Base-by-base conservation (phyloP, 2,329 filamentous ascomycete genomes). In the Calonectria naviculata region DNA sequence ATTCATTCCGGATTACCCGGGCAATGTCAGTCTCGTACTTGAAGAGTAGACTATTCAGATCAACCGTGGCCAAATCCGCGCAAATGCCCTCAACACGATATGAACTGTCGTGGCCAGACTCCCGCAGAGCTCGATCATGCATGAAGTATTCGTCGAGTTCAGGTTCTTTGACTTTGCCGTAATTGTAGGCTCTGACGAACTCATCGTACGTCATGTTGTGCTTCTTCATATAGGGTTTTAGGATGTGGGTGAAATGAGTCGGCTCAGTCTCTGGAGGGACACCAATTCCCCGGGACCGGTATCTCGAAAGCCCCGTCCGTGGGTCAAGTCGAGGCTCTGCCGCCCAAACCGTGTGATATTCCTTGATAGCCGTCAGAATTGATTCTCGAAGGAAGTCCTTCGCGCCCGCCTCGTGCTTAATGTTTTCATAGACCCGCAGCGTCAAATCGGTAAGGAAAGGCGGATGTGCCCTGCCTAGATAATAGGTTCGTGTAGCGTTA, bases 371-470 rank as follows among this genome's bases (percentile, higher is more conserved):
- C 7, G 97, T 95, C 44, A 98, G 88, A 34, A 95, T 94, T 8
- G 95, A 91, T 19, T 89, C 89, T 36, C 91, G 90, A 73, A 99
- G 87, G 82, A 98, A 98, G 0, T 98, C 94, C 62, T 91, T 84
- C 1, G 95, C 91, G 60, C 91, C 94, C 0, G 93, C 91, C 81
- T 97, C 93, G 76, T 95, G 92, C 85, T 95, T 95, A 83, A 98
- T 98, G 80, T 93, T 93, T 78, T 98, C 95, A 81, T 97, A 98
- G 47, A 98, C 95, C 67, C 95, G 93, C 61, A 98, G 87, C 12
- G 96, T 94, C 95, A 99, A 98, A 83, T 99, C 97, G 1, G 97
- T 99, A 67, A 99, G 86, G 85, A 99, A 98, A 0, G 97, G 97
- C 2, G 97, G 97, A 83, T 99, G 97, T 2, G 97, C 98, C 70